A percentile compares a stretch with the other conserved stretches of the same genome.
Evolutionary conservation across 129 eudicot species (phyloP).

Genomic region (Mikania micrantha): DNA sequence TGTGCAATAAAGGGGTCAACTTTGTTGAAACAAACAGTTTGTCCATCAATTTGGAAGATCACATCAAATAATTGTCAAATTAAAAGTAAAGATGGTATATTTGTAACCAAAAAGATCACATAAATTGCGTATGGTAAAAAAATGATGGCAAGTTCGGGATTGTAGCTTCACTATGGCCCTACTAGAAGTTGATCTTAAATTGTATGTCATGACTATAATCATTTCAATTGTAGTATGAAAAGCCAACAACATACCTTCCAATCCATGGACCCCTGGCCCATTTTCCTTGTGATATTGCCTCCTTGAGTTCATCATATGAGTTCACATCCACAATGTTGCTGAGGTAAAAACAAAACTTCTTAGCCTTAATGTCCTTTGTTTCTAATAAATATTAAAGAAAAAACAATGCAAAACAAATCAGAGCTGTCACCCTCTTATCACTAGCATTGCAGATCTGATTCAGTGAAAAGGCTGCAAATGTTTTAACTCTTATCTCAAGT

Average conservation of each 20-base stretch:
- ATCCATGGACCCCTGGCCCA: slow-evolving; percentile 99
- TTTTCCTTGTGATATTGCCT: slow-evolving; percentile 73
- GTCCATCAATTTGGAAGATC: not conserved
- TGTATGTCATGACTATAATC: not conserved
- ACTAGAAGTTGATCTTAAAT: not conserved
- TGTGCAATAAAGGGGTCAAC: not conserved
- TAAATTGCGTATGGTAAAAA: not conserved
- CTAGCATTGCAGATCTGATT: not conserved
- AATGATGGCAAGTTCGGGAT: not conserved
- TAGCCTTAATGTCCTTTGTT: slow-evolving; percentile 6
- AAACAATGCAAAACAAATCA: not conserved
- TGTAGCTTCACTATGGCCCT: not conserved
- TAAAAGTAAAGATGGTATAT: not conserved
- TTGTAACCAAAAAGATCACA: not conserved
- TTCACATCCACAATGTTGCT: slow-evolving; percentile 89
- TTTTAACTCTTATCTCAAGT: not conserved
- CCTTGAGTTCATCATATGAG: slow-evolving; percentile 80
- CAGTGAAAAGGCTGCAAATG: not conserved
- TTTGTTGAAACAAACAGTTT: not conserved
- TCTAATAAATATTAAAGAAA: not conserved
- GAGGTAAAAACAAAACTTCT: slow-evolving; percentile 15
- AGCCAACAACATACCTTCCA: slow-evolving; percentile 48
- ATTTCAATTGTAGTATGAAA: slow-evolving; percentile 3
- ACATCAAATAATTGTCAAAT: not conserved
- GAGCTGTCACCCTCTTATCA: not conserved